These are phyloP conservation scores for Fusarium tuaranense DNA, from an alignment of 2,329 filamentous ascomycete species.

Conservation along the genomic window DNA sequence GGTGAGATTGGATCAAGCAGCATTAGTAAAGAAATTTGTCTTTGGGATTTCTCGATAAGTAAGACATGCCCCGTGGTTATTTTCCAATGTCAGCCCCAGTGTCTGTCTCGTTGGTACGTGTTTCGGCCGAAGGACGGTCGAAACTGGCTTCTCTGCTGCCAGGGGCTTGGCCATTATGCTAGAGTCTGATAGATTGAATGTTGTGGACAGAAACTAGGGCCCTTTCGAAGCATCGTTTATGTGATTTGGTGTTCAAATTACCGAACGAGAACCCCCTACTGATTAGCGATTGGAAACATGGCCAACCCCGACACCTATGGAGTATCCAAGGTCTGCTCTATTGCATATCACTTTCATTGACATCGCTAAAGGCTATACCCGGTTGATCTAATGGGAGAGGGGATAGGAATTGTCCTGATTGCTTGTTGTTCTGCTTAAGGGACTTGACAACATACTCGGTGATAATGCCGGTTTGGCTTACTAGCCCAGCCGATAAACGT, in stretches of 20 bases:
- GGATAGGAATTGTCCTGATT: fast-evolving
- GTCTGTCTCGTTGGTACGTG: neutral
- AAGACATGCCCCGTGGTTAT: neutral
- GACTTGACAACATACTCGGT: neutral
- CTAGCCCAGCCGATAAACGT: neutral
- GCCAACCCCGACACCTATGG: neutral
- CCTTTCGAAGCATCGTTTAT: fast-evolving
- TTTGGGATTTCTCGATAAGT: neutral
- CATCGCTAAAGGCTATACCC: neutral
- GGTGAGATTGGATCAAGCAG: neutral
- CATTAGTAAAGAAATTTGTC: neutral
- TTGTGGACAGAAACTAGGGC: fast-evolving
- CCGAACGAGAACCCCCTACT: neutral
- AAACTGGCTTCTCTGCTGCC: neutral
- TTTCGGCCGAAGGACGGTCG: neutral
- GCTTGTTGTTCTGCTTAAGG: neutral
- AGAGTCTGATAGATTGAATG: neutral
- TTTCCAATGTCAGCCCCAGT: neutral
- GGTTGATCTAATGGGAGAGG: neutral
- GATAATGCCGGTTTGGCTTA: neutral
- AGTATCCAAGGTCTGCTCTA: neutral
- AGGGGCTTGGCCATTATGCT: neutral
- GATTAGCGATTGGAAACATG: too few relatives aligned
- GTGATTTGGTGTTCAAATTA: too few relatives aligned
- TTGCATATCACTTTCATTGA: fast-evolving